Base-by-base conservation (phyloP, 148 eudicot genomes). In the Camellia lanceoleosa region DNA sequence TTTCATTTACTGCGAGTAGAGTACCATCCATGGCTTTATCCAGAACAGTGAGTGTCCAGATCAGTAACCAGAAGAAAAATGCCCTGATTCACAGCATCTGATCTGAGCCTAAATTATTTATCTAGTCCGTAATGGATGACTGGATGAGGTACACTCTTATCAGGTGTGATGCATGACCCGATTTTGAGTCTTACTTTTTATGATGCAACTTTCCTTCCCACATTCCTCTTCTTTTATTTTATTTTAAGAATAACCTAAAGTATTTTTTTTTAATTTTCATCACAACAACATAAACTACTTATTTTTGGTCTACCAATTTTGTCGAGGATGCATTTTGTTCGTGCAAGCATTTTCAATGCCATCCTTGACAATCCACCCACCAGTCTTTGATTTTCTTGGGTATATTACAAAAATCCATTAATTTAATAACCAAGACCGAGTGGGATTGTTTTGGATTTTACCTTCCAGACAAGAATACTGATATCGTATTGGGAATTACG, bases 381-480 rank as follows among this genome's bases (percentile, higher is more conserved):
- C 30, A 71, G 7, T 49, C 8, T n/a, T 52, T 8, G 6, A 5
- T 72, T 65, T 77, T 77, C 49, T 52, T 30, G 44, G 7, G 38
- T 30, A 1, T 49, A 42, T 64, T 3, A 8, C 42, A 66, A 66
- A 65, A 77, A 12, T 41, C 71, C 18, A 49, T 14, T 30, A 30
- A 30, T 30, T 7, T 4, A 67, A 23, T 65, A 63, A 47, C 70
- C 75, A 19, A 55, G 77, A 58, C 18, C 5, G 64, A 76, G 43
- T 55, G 82, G 60, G 52, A 20, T 56, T 30, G 51, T 18, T 56
- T 82, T 69, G 83, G 82, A 65, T 47, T 71, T 83, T 90, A 95
- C 98, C 98, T 95, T 95, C 98, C 98, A 95, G 86, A 95, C 87
- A 83, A 95, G 98, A 74, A 95, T 92, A 85, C 93, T 95, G 85